Conservation (phyloP, 768 basidiomycete genomes). For the Strobilomyces confusus region DNA sequence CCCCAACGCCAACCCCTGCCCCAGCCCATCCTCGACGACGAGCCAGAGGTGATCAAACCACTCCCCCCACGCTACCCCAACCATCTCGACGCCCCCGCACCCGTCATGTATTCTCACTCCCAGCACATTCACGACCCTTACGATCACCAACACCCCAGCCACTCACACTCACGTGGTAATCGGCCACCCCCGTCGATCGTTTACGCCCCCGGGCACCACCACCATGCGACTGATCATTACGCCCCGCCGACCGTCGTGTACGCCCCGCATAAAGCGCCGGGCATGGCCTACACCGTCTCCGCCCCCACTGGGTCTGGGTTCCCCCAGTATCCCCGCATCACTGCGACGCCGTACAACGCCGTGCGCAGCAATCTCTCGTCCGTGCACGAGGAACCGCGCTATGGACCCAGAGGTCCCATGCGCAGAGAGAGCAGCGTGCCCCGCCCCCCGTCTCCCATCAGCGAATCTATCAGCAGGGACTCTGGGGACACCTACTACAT, state of each 20-base stretch:
- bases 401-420: constrained; percentile 27
- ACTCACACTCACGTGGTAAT: constrained; percentile 36
- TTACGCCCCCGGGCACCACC: constrained; percentile 49
- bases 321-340: constrained; percentile 41
- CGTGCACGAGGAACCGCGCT: constrained; percentile 37
- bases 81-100: constrained; percentile 20
- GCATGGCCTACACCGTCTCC: constrained; percentile 69
- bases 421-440: constrained; percentile 24
- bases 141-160: constrained; percentile 30
- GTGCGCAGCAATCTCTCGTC: constrained; percentile 34
- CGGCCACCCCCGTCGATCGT: constrained; percentile 53
- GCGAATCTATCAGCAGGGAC: constrained; percentile 43
- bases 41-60: constrained; percentile 33
- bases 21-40: constrained; percentile 17
- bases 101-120: constrained; percentile 37
- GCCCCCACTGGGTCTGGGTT: constrained; percentile 41
- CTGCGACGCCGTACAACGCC: constrained; percentile 40
- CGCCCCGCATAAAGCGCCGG: constrained; percentile 52
- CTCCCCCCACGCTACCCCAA: constrained; percentile 30
- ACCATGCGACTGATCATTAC: constrained; percentile 47
- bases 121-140: constrained; percentile 37
- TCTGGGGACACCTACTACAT: constrained; percentile 76
- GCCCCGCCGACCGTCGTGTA: constrained; percentile 58
- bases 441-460: constrained; percentile 36
- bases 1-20: constrained; percentile 25